phyloP scores from a whole-genome alignment of 1,284 basidiomycete species.

The Rhizopogon parksii region DNA sequence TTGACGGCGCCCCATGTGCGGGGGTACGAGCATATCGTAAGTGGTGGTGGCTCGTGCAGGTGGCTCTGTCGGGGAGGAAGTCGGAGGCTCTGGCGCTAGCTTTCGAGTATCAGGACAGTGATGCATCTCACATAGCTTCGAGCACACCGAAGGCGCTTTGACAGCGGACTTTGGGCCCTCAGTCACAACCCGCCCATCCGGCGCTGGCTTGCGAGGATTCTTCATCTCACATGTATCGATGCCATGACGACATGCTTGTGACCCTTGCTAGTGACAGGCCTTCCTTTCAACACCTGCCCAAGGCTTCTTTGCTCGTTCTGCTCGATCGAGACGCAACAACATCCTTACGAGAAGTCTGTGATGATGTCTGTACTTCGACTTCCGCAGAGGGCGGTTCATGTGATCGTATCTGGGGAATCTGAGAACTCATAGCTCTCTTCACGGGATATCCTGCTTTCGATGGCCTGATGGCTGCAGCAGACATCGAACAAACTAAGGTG shows the following conservation, averaged over 20 bases:
- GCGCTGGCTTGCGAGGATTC: not conserved
- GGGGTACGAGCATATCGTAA: no score
- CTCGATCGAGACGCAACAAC: not conserved
- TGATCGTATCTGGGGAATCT: not conserved
- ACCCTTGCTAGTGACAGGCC: not conserved
- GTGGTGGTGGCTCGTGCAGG: no score
- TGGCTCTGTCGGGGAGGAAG: no score
- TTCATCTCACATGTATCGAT: not conserved
- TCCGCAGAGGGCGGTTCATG: not conserved
- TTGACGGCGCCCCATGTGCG: no score
- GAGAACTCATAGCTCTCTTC: slow-evolving; percentile 2
- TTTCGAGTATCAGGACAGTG: no score
- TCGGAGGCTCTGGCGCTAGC: no score
- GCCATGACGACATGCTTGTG: not conserved
- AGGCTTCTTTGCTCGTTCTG: no score
- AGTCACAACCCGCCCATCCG: no score
- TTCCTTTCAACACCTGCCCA: not conserved
- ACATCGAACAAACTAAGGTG: no score
- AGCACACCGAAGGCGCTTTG: not conserved
- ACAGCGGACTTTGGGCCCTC: slow-evolving; percentile 13
- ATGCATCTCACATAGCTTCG: no score
- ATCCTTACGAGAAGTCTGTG: not conserved
- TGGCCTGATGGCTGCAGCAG: not conserved
- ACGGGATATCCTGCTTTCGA: not conserved
- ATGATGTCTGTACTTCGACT: not conserved